Conservation (phyloP, 192 early-diverging fungal species). For the Lunasporangiospora selenospora region DNA sequence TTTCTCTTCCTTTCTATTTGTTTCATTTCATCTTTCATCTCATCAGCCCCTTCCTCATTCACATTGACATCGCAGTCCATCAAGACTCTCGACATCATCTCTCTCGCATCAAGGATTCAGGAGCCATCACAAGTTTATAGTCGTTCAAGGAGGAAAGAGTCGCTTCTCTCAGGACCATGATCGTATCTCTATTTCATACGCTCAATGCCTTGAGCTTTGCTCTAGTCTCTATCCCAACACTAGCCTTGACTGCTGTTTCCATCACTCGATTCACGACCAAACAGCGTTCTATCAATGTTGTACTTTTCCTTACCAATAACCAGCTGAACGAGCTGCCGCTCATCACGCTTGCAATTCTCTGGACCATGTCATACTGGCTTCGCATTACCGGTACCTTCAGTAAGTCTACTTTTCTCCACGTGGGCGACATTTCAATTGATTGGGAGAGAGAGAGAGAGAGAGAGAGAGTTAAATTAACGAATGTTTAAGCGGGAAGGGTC, state of each 20-base stretch:
- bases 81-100: too few species aligned
- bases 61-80: too few species aligned
- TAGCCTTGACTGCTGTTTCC: conserved; percentile 30
- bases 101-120: too few species aligned
- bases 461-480: not conserved
- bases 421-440: not conserved
- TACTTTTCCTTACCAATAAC: conserved; percentile 30
- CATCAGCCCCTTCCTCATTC: too few species aligned
- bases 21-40: too few species aligned
- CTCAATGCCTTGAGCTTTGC: conserved; percentile 39
- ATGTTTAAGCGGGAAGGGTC: too few species aligned
- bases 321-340: conserved; percentile 31
- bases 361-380: conserved; percentile 46
- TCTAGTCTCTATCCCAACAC: conserved; percentile 18
- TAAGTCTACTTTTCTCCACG: conserved; percentile 3
- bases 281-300: conserved; percentile 20
- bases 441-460: not conserved
- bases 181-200: too few species aligned
- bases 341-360: conserved; percentile 33
- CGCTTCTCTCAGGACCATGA: too few species aligned
- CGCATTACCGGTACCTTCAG: conserved; percentile 41
- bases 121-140: too few species aligned
- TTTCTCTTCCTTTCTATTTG: too few species aligned
- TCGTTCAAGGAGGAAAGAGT: too few species aligned
- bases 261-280: conserved; percentile 27